Base-by-base conservation (phyloP, 2,329 filamentous ascomycete genomes). In the Dactylellina cionopaga region DNA sequence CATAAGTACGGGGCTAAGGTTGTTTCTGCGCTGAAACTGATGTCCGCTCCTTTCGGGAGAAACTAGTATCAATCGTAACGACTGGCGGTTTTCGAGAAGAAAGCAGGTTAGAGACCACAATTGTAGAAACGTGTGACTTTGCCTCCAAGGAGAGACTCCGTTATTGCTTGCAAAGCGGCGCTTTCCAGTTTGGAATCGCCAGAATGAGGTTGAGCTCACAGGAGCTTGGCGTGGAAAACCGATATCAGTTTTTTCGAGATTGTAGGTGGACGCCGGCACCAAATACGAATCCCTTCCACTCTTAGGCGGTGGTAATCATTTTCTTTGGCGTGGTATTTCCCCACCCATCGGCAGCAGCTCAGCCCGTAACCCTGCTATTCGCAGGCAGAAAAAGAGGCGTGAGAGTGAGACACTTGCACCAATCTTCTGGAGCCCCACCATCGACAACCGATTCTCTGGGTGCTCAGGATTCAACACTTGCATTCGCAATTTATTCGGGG, bases 1-100 rank as follows among this genome's bases (percentile, higher is more conserved):
- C 66, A 71, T 71, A 71, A 71, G 66, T 58, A 71, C 66, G 66
- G 66, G 58, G 66, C 66, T 52, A 51, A 43, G 46, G 66, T 64
- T 71, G 66, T 71, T 71, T 71, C 66, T 64, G 49, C 44, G 35
- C 66, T 71, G 66, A 71, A 71, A 71, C 66, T 51, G 54, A 64
- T 64, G 25, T 63, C 59, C 58, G 54, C 52, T 64, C 66, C 51
- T 71, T 71, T 64, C 33, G 58, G 54, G 59, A 41, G 43, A 44
- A 37, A 52, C 52, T 63, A 47, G 35, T 37, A 64, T 54, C 51
- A 71, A 63, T 71, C 58, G 37, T 59, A 51, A 64, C 58, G 49
- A 47, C 58, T 31, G 58, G 35, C 39, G 56, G 35, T 27, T 63
- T 60, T 63, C 31, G 43, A 71, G n/a, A n/a, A n/a, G n/a, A n/a